Base-by-base conservation (phyloP, 2,329 filamentous ascomycete genomes). In the Phyllosticta paracitricarpa region DNA sequence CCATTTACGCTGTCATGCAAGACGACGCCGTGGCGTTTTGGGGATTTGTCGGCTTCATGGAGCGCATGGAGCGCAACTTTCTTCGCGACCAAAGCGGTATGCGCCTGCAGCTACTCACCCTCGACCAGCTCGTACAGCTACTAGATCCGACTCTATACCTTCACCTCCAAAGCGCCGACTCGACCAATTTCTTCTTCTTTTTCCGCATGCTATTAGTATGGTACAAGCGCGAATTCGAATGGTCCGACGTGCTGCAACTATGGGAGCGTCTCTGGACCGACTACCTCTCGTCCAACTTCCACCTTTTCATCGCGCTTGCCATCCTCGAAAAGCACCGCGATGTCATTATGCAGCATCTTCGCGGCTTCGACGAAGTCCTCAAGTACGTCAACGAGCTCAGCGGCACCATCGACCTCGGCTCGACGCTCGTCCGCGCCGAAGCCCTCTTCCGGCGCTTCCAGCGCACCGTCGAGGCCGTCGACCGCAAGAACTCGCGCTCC, bases 141-240 rank as follows among this genome's bases (percentile, higher is more conserved):
- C 92, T 99, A 85, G 94, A 99, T 67, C 94, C 95, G 0, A 89
- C 91, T 71, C 84, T 99, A 7, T 97, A 97, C 75, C 81, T 89
- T 1, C 94, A 99, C 68, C 83, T 99, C 0, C 85, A 96, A 73
- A 86, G 84, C 17, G 89, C 92, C 22, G 95, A 99, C 69, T 95
- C 89, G 69, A 99, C 94, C 25, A 99, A 99, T 73, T 99, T 99
- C 76, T 99, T 99, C 77, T 99, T 99, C 79, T 97, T 99, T 80
- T 99, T 97, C 84, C 89, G 94, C 63, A 97, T 97, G 94, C 81
- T 99, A 35, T 81, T 99, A 1, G 94, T 99, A 9, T 99, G 94
- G 94, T 99, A 94, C 75, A 99, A 99, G 79, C 88, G 94, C 56
- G 94, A 99, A 75, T 99, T 99, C 68, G 83, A 85, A 66, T 99